Evolutionary conservation across 305 asterid species (phyloP), one percentile per base, ranked within the genome.

Genomic region (Andrographis paniculata): DNA sequence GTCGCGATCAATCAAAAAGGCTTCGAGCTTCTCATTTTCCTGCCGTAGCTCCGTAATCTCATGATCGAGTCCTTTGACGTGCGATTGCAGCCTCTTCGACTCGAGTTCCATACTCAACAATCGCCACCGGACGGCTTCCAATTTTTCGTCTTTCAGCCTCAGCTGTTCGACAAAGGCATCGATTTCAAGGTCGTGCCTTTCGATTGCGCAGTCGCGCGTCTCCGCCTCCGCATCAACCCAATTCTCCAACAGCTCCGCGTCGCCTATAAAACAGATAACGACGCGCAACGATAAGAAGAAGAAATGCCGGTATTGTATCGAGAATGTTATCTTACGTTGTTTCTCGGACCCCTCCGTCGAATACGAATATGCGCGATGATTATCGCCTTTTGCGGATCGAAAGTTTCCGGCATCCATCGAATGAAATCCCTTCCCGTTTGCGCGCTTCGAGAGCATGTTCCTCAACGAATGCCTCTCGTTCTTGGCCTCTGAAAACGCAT

Each of bases 91-190:
- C 66, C 80, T 67, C 73, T 84, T 85, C 2, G 93, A 79, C 61
- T 85, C 95, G 6, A 82, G 55, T 38, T 89, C 95, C 93, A 60
- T 74, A 72, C 84, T 85, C 59, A 82, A 28, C 50, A 85, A 52
- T 36, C 84, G 94, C 93, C 98, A 74, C 4, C 79, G 82, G 0
- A 65, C 59, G 24, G 93, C 80, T 71, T 82, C 95, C 41, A 78
- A 33, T 45, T 72, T 80, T 64, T 85, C 93, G 49, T 89, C 94
- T 65, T 78, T 85, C 53, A 69, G 52, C 50, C 93, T 76, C 46
- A 89, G 58, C 45, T 89, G 95, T 72, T 89, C 98, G 3, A 79
- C 75, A 60, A 89, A 89, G 57, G 93, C 94, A 27, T 89, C 91
- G 28, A 82, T 50, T 58, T 82, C 95, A 9, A 70, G 71, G 42